Conservation (phyloP, 202 grass and related monocot genomes). For the Zizania palustris region DNA sequence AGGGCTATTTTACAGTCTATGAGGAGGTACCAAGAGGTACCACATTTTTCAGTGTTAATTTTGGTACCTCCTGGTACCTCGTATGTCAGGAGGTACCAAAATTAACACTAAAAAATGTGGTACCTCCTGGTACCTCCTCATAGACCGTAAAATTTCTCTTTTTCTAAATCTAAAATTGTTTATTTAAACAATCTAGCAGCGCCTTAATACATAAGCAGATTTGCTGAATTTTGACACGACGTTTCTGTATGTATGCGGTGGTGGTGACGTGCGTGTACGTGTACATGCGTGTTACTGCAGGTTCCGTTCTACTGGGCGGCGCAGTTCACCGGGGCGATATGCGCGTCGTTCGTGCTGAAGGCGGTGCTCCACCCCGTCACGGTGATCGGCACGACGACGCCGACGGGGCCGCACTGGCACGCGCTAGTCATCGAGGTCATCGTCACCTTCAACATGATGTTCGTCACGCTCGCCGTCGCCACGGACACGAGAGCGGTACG, state of each 20-base stretch:
- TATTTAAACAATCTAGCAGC: no score
- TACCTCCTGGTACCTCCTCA: no score
- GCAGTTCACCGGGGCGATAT: conserved; percentile 77
- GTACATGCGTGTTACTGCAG: conserved; percentile 18
- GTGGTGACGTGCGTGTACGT: background rate
- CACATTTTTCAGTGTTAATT: no score
- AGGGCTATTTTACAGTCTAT: no score
- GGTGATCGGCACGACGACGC: conserved; percentile 64
- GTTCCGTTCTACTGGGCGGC: conserved; percentile 96
- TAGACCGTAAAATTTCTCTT: no score
- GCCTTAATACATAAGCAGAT: no score
- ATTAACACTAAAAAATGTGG: no score
- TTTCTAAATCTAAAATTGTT: no score
- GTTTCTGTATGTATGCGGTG: no score
- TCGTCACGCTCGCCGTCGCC: conserved; percentile 90
- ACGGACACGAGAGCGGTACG: conserved; percentile 90
- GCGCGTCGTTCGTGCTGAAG: conserved; percentile 79
- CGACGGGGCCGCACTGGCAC: conserved; percentile 63
- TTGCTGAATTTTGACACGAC: background rate
- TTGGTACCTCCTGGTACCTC: no score
- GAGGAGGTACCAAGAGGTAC: no score
- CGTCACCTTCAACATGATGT: conserved; percentile 99
- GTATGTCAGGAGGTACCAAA: no score
- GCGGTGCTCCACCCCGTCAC: conserved; percentile 73
- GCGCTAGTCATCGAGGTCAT: conserved; percentile 78